Evolutionary conservation across 2,329 filamentous ascomycete genomes (phyloP).

Genomic region (Sporothrix euskadiensis): DNA sequence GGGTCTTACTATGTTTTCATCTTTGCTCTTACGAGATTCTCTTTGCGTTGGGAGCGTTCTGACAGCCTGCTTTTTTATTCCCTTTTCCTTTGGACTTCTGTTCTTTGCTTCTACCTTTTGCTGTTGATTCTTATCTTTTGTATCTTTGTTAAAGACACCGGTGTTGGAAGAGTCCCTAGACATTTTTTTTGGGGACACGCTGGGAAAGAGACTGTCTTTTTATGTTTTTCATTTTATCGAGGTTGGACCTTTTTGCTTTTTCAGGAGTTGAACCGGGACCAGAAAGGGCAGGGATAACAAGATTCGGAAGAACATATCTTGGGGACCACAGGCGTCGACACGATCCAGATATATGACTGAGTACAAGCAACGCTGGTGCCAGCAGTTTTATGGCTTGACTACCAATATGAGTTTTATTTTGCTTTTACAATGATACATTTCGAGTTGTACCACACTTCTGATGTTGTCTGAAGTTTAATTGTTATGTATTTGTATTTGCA

Average conservation of each 20-base stretch:
- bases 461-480: not conserved
- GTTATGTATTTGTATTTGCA: not conserved
- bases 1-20: not conserved
- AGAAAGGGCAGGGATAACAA: constrained; percentile 7
- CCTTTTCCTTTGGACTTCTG: not conserved
- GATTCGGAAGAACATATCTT: constrained; percentile 13
- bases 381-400: constrained; percentile 21
- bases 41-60: constrained; percentile 9
- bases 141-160: not conserved
- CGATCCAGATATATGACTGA: constrained; percentile 27
- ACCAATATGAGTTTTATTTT: constrained; percentile 20
- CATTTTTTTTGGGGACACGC: not conserved
- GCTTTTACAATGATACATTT: not conserved
- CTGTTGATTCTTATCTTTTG: not conserved
- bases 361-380: constrained; percentile 19
- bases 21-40: constrained; percentile 6
- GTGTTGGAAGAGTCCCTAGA: constrained; percentile 12
- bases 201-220: not conserved
- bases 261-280: constrained; percentile 26
- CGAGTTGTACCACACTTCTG: not conserved
- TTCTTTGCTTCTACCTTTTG: not conserved
- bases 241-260: constrained; percentile 14
- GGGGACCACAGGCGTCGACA: constrained; percentile 13
- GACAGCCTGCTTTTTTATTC: constrained; percentile 7
- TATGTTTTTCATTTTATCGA: constrained; percentile 1